Conservation (phyloP, 805 yeast genomes). For the Candida nemodendra region DNA sequence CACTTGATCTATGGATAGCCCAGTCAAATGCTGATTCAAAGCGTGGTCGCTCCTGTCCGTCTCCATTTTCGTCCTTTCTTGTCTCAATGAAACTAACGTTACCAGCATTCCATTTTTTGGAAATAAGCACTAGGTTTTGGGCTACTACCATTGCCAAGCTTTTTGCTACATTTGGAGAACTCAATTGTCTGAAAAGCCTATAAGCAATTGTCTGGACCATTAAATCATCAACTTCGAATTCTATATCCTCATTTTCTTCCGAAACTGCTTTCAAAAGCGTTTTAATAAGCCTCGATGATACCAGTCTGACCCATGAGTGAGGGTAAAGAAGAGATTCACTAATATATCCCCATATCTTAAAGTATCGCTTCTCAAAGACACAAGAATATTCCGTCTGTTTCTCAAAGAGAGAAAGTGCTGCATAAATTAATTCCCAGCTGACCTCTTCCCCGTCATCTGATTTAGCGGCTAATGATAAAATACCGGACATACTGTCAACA, state of each 20-base stretch:
- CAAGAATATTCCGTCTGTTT: conserved; percentile 14
- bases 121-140: conserved; percentile 61
- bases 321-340: conserved; percentile 69
- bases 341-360: conserved; percentile 51
- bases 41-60: conserved; percentile 6
- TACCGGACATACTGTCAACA: conserved; percentile 21
- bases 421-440: conserved; percentile 79
- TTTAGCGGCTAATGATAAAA: conserved; percentile 27
- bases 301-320: conserved; percentile 85
- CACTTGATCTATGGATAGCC: conserved; percentile 61
- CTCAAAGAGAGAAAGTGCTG: conserved; percentile 50
- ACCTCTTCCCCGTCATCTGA: conserved; percentile 40
- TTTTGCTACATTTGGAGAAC: conserved; percentile 72
- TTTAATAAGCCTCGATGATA: conserved; percentile 60
- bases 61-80: conserved; percentile 24
- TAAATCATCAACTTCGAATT: conserved; percentile 41
- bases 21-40: conserved; percentile 50
- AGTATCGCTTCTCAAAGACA: conserved; percentile 42
- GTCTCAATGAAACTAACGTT: conserved; percentile 35
- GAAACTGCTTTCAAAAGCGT: conserved; percentile 40
- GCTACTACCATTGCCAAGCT: conserved; percentile 62
- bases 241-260: conserved; percentile 13
- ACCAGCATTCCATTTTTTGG: conserved; percentile 58
- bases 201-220: conserved; percentile 63
- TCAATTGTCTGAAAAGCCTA: conserved; percentile 71